Evolutionary conservation across 2,329 filamentous ascomycete species (phyloP), one percentile per base, ranked within the genome.

Genomic region (Sporothrix inflata): DNA sequence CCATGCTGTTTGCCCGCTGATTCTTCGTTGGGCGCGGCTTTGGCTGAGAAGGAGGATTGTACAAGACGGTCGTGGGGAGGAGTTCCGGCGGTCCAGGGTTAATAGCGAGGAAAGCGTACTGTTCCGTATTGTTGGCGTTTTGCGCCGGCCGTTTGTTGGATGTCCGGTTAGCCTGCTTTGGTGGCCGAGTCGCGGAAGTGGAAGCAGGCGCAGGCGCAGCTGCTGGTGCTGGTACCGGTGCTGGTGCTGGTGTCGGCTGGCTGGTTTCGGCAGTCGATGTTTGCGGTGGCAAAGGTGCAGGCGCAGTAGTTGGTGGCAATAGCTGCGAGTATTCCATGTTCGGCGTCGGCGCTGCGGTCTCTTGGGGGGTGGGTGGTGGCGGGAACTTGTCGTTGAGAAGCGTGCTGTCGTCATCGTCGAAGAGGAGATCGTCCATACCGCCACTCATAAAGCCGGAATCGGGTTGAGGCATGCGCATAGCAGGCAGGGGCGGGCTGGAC

Each of bases 371-470:
- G 2, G 69, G 70, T 4, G 72, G 73, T 8, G 57, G 70, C 11
- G 45, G 70, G 40, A 66, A 69, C 24, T 53, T 51, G 24, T 74
- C 73, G 49, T 71, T 69, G 12, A 72, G 14, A 83, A 80, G 1
- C 16, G 45, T 8, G 27, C 8, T 51, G 11, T 84, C 81, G 16
- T 89, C 86, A 30, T 92, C 89, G 49, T 91, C 91, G 73, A 93
- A 88, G 6, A 90, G 27, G n/a, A 67, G 84, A 34, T 91, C 89
- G n/a, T 91, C 87, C 19, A 91, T 80, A 7, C 89, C 88, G n/a
- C 91, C 92, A 78, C 92, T 96, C 87, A 94, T 92, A 78, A 97
- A 97, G 1, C 92, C 93, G 16, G 93, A 94, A 78, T 97, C 93
- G 8, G 85, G 85, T 75, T 90, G 85, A 5, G 86, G 86, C 69